Percentiles rank a stretch among this genome's conserved stretches.
phyloP scores from a whole-genome alignment of 306 rosid species.

The Pueraria montana region DNA sequence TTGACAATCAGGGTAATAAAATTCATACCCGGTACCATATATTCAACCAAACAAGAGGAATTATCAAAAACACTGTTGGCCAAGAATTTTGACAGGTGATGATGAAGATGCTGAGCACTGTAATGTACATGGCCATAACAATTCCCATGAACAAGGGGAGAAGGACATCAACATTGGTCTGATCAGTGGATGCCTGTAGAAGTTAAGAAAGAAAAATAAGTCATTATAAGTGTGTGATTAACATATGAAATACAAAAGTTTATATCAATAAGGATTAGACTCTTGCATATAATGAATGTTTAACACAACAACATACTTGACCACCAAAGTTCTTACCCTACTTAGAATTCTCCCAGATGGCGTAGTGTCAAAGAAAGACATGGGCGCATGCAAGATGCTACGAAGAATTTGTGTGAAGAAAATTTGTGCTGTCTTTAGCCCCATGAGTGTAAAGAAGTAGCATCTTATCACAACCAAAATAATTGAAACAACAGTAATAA shows the following conservation, averaged over 20 bases:
- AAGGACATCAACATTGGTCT: conserved; percentile 68
- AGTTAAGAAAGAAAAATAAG: not conserved
- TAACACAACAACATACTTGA: not conserved
- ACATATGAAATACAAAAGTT: not conserved
- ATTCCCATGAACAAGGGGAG: conserved; percentile 61
- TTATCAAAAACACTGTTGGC: conserved; percentile 76
- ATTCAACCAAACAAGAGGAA: conserved; percentile 81
- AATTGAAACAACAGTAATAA: conserved; percentile 54
- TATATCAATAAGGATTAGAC: not conserved
- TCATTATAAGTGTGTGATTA: not conserved
- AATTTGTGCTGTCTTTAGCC: conserved; percentile 71
- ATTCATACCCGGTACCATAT: conserved; percentile 82
- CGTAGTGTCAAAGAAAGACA: conserved; percentile 91
- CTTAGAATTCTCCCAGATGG: conserved; percentile 91
- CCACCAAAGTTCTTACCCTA: conserved; percentile 63
- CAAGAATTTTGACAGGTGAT: conserved; percentile 79
- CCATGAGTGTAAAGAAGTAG: conserved; percentile 53
- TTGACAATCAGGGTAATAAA: not conserved
- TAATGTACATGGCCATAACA: conserved; percentile 61
- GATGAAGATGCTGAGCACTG: conserved; percentile 65
- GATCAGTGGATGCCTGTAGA: conserved; percentile 80
- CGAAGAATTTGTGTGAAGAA: conserved; percentile 71
- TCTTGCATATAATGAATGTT: not conserved
- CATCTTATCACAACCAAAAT: conserved; percentile 52
- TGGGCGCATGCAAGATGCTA: conserved; percentile 83